Evolutionary conservation across 2,329 filamentous ascomycete genomes (phyloP), one percentile per base, ranked within the genome.

Genomic region (Teratosphaeria viscida): DNA sequence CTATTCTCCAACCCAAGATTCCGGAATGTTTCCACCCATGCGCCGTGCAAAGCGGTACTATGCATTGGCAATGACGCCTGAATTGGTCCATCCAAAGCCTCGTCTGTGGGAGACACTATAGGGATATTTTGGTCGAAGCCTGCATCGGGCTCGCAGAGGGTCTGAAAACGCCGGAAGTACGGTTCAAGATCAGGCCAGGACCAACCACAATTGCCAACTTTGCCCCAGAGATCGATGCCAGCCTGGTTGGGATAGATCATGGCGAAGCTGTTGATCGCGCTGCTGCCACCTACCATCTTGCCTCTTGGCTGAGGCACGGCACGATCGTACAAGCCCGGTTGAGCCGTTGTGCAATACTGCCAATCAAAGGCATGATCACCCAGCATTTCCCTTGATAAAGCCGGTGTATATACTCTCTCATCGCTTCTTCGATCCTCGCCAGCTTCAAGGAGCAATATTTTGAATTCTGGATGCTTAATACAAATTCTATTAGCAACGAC

Each of bases 201-300:
- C 72, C 79, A 83, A 4, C 64, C 65, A 1, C 54, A 49, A 54
- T 70, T 68, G n/a, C 68, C 68, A 6, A 71, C 54, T 16, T 64
- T 60, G 3, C 61, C 70, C 74, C 73, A 77, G 6, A 65, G 68
- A 62, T 76, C 68, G 32, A 72, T 64, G n/a, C 56, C 60, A 23
- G 61, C 63, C 39, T 60, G 65, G 29, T 65, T 61, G 12, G 64
- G 67, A 27, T 63, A 64, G 32, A 66, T 58, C 57, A 67, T 62
- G 49, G 67, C 64, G 12, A 66, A 54, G 29, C 69, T 71, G 59
- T 76, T 77, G 53, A 77, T 74, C 1, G 69, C 70, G 19, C 68
- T 73, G 27, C 66, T 71, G 2, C 75, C 75, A n/a, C 75, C 75
- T 0, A 77, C 59, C 0, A 68, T 66, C 54, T 70, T 72, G 3